Base-by-base conservation (phyloP, 208 protist species). In the Leishmania braziliensis region DNA sequence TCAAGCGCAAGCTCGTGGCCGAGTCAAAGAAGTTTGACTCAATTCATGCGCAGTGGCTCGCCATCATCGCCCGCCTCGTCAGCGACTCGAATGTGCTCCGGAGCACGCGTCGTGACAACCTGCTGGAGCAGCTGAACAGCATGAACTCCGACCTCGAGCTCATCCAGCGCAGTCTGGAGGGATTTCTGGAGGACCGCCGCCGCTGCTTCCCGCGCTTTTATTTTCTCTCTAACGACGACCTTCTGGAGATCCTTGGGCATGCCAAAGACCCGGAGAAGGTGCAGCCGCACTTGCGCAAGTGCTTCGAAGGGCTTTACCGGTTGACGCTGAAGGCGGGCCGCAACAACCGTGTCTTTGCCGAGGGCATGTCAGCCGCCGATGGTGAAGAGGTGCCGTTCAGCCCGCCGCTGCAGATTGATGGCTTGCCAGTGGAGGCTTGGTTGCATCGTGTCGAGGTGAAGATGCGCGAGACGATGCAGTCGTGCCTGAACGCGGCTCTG, bases 201-300 rank as follows among this genome's bases (percentile, higher is more conserved):
- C 93, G 94, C 68, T 83, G 94, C 65, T 99, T 99, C 89, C 98
- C 99, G 50, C 93, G 99, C 48, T 99, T 99, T 86, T 99, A 99
- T 89, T 99, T 99, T 73, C 81, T 99, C 26, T 99, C 98, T 6
- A 98, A 99, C 84, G 96, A 99, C 85, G 98, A 99, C 85, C 80
- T 99, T 80, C 92, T 99, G 29, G 98, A 99, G 91, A 99, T 99
- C 74, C 90, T 99, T 9, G 99, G 98, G 10, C 97, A 99, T 92
- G 93, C 95, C 62, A 98, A 98, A 74, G 98, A 99, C 73, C 98
- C 98, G 2, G 82, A 92, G 76, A 98, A 98, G 86, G 98, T 99
- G 73, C 97, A 99, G 94, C 93, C 93, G 53, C 98, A 99, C 86
- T 85, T 99, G 63, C 96, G 98, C 73, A 99, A 99, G 91, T 99